Base-by-base conservation (phyloP, 2,329 filamentous ascomycete genomes). In the Ophiostoma angusticollis region DNA sequence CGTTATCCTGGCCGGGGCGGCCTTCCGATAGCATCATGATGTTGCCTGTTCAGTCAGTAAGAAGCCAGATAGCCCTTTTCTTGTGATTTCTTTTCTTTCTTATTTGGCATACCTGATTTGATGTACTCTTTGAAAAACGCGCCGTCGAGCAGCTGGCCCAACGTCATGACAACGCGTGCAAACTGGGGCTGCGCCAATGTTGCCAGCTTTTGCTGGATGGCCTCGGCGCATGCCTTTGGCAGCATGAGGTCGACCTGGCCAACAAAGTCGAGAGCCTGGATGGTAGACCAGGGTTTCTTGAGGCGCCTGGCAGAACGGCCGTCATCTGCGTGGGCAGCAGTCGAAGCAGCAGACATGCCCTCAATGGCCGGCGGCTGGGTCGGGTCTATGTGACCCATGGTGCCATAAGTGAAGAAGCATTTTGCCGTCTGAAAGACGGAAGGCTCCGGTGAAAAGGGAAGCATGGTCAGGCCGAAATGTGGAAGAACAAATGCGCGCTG, bases 61-160 rank as follows among this genome's bases (percentile, higher is more conserved):
- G 18, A 4, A 18, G 9, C 4, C 5, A 18, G 23, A 21, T 3
- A 28, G 18, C 21, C n/a, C n/a, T n/a, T n/a, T n/a, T n/a, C n/a
- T n/a, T n/a, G n/a, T n/a, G n/a, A n/a, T n/a, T n/a, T n/a, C n/a
- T n/a, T n/a, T n/a, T n/a, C n/a, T n/a, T n/a, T n/a, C n/a, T n/a
- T n/a, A n/a, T n/a, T n/a, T n/a, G 9, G 9, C 24, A 17, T 9
- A 83, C 83, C 82, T 43, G 69, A 70, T 57, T 93, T 93, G 48
- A 96, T 78, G 54, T 93, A 87, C 31, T 77, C 67, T n/a, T 73
- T 80, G 52, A 94, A 86, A 51, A 95, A 93, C 0, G 78, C 72
- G 1, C 74, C 73, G 24, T 80, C 68, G 1, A 96, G 55, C 5
- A 96, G 54, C 42, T 84, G 76, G 8, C 68, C 69, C 9, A 94